These are phyloP conservation scores for Murraya paniculata DNA, from an alignment of 345 rosid species.

Conservation along the genomic window DNA sequence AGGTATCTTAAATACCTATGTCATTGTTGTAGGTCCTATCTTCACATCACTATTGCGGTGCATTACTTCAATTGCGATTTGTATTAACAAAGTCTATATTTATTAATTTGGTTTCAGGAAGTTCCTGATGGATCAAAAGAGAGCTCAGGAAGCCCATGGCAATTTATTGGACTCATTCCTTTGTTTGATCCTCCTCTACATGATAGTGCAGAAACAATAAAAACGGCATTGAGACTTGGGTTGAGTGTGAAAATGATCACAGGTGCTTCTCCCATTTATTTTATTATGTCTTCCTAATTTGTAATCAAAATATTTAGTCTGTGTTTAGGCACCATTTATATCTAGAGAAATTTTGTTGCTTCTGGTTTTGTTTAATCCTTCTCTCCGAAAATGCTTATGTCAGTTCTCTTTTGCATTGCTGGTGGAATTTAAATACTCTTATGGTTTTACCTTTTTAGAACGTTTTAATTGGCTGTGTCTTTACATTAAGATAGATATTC, in stretches of 20 bases:
- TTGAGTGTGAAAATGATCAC: conserved; percentile 70
- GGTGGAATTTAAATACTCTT: not conserved
- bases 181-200: conserved; percentile 65
- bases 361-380: not conserved
- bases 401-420: too few species aligned
- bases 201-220: conserved; percentile 58
- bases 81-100: not conserved
- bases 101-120: conserved; percentile 35
- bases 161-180: conserved; percentile 58
- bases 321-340: not conserved
- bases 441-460: not conserved
- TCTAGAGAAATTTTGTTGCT: not conserved
- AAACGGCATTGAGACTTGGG: conserved; percentile 59
- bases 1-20: conserved; percentile 26
- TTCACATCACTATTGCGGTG: not conserved
- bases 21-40: not conserved
- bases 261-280: conserved; percentile 21
- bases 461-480: not conserved
- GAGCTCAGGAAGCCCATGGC: conserved; percentile 62
- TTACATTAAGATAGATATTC: not conserved
- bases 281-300: not conserved
- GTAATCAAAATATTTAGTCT: not conserved
- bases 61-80: not conserved
- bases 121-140: conserved; percentile 62
- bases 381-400: not conserved